Base-by-base conservation (phyloP, 441 rosid genomes). In the Biscutella laevigata region DNA sequence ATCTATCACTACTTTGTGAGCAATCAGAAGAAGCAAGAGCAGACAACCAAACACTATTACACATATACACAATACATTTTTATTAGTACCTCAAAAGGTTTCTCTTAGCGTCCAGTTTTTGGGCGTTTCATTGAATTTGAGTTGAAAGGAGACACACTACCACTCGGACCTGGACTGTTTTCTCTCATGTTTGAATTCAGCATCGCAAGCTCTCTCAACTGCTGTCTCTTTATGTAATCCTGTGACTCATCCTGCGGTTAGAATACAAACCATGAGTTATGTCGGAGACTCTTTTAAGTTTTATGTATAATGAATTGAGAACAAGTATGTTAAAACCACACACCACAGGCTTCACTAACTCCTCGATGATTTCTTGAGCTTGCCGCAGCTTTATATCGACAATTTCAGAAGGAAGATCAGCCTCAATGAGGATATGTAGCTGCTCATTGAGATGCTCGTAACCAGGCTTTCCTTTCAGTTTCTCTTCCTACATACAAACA, bases 341-440 rank as follows among this genome's bases (percentile, higher is more conserved):
- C 68, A 88, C 98, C 96, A 88, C 95, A 37, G 96, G 98, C 61
- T 91, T 88, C 47, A 91, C 96, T 48, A 88, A 77, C 68, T 88
- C 96, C 73, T 80, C 96, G n/a, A 91, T 88, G 35, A 91, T 80
- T 72, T 82, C 91, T 66, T 91, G 98, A 6, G 98, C 98, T 60
- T 91, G 96, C 55, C 95, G 80, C 69, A 91, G 75, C 74, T 77
- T 82, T 35, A 79, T 50, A 46, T 91, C 98, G 25, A 91, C 95
- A 36, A 88, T 54, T 68, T 73, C 86, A 58, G 85, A 87, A 34
- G 96, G 95, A 52, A 85, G 79, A 74, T 88, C 96, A 36, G 95
- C 91, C 71, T 91, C 94, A 17, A 88, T 91, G 74, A 88, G 76
- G 70, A 91, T 85, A 79, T 91, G 95, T 30, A 88, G 89, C 35